A percentile compares a stretch with the other conserved stretches of the same genome.
Evolutionary conservation across 2,329 filamentous ascomycete genomes (phyloP).

Genomic region (Phaeosphaeria sp.): DNA sequence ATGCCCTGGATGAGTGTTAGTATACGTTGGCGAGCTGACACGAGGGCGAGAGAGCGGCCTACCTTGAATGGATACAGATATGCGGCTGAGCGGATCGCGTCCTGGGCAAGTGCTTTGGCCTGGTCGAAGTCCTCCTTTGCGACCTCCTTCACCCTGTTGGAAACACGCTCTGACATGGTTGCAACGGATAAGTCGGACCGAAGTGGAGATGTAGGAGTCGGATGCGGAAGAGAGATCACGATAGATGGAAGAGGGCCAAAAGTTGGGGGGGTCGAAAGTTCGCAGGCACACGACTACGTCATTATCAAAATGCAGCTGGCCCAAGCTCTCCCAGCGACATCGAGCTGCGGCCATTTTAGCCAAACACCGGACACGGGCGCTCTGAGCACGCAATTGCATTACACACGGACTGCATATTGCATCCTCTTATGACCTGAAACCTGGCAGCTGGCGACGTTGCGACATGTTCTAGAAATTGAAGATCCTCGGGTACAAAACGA

Average conservation of each 20-base stretch:
- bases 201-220: slow-evolving; percentile 5
- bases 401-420: neutral
- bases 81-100: slow-evolving; percentile 76
- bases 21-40: neutral
- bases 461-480: neutral
- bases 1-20: slow-evolving; percentile 56
- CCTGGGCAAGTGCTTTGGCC: slow-evolving; percentile 67
- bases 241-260: slow-evolving; percentile 8
- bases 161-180: slow-evolving; percentile 37
- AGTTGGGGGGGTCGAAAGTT: slow-evolving; percentile 15
- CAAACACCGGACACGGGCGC: neutral
- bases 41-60: slow-evolving; percentile 12
- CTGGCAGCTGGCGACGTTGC: slow-evolving; percentile 1
- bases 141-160: slow-evolving; percentile 63
- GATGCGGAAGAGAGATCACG: slow-evolving; percentile 11
- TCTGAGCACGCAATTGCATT: slow-evolving; percentile 1
- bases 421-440: slow-evolving; percentile 3
- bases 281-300: slow-evolving; percentile 13
- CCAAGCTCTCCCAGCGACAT: neutral
- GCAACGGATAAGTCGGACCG: slow-evolving; percentile 9
- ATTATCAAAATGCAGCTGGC: slow-evolving; percentile 4
- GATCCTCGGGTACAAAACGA: neutral
- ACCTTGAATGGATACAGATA: slow-evolving; percentile 87
- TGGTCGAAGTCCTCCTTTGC: slow-evolving; percentile 74
- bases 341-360: neutral